Base-by-base conservation (phyloP, 208 protist genomes). In the Trichomonas tenax region DNA sequence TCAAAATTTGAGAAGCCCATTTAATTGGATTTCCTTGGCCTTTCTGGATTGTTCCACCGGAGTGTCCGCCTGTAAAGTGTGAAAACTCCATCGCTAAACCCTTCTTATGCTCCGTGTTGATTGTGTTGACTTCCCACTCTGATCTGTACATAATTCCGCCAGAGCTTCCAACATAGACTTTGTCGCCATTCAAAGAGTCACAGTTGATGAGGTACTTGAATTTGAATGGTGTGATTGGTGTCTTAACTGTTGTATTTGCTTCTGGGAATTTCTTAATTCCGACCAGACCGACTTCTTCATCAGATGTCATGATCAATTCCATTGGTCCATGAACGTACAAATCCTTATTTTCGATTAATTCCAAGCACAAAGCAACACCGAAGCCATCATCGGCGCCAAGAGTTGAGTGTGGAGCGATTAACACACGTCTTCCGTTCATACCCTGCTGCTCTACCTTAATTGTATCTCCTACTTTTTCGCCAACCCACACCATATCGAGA, bases 181-280 rank as follows among this genome's bases (percentile, higher is more conserved):
- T 90, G 17, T 90, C 82, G n/a, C 82, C 82, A 48, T 41, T 34
- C 1, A 90, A 23, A 11, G 82, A 45, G 48, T 90, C 82, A 48
- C 82, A 90, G 41, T 90, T 90, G 8, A 90, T 48, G 41, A 90
- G 41, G 41, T 90, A 90, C n/a, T 90, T 90, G 41, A 38, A 90
- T 44, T 26, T 48, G 6, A 90, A 90, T 4, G 41, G 36, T 48
- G 40, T 8, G 48, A 90, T 90, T 38, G 14, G 15, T 48, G 36
- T 21, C 31, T 90, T n/a, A 34, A 17, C 8, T 90, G 36, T 34
- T 48, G n/a, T 36, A 48, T 90, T 36, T 48, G 8, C 41, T n/a
- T 3, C 0, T 48, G 82, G 82, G 15, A 90, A n/a, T 36, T 48
- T 45, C 41, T 90, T 45, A 8, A 90, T 48, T 90, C 86, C 86